These are phyloP conservation scores for Lichenothelia convexa DNA, from an alignment of 495 filamentous ascomycete species.

Conservation along the genomic window DNA sequence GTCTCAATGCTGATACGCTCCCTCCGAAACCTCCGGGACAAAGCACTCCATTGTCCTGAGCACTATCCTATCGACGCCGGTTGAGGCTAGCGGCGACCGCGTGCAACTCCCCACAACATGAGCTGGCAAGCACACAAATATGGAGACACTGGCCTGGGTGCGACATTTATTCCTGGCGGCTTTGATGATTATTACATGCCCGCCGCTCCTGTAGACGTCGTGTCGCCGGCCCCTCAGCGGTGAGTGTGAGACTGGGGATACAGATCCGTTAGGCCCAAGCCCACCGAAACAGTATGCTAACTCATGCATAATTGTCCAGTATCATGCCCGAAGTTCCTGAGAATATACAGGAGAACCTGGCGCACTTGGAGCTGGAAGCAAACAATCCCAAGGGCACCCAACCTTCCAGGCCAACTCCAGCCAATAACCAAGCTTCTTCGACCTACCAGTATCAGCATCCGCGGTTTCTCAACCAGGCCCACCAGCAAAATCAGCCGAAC, in stretches of 20 bases:
- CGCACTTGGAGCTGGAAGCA: constrained; percentile 71
- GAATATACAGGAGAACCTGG: constrained; percentile 82
- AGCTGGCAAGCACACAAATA: too few relatives aligned
- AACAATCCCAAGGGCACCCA: background rate
- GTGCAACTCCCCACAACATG: too few relatives aligned
- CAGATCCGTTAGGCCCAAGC: background rate
- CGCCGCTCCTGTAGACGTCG: constrained; percentile 40
- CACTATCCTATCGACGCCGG: too few relatives aligned
- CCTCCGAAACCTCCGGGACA: too few relatives aligned
- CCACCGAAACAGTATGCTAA: constrained; percentile 7
- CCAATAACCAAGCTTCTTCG: constrained; percentile 8
- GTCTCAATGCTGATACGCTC: too few relatives aligned
- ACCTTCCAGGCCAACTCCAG: constrained; percentile 8
- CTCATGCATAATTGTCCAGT: constrained; percentile 20
- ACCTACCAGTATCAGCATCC: constrained; percentile 9
- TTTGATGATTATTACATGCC: constrained; percentile 76
- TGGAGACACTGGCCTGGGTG: too few relatives aligned
- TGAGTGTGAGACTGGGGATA: constrained; percentile 23
- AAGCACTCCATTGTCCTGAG: too few relatives aligned
- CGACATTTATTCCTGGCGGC: constrained; percentile 81
- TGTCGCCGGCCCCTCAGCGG: constrained; percentile 81
- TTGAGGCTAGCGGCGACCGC: too few relatives aligned
- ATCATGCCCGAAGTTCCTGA: constrained; percentile 61
- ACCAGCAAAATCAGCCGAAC: background rate
- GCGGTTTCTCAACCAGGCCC: too few relatives aligned